Base-by-base conservation (phyloP, 176 grass and related monocot genomes). In the Tuctoria greenei region DNA sequence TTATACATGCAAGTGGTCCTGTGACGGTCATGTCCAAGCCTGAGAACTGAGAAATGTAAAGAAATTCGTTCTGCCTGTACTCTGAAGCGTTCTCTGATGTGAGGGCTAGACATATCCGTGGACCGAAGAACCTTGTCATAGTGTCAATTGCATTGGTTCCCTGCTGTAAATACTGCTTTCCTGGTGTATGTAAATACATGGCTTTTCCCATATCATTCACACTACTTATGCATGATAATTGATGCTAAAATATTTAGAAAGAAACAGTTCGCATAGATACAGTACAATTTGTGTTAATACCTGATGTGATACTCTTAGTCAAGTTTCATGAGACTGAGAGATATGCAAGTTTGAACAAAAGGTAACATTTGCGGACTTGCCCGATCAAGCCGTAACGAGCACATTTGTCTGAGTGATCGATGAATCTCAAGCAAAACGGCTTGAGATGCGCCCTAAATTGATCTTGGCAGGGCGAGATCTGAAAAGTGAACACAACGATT, bases 171-270 rank as follows among this genome's bases (percentile, higher is more conserved):
- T 83, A 70, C 16, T 45, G 44, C 42, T 68, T 26, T 14, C 14
- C 25, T 61, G 34, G 39, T 21, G 73, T 86, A 86, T 21, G 73
- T 86, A 86, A 81, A 75, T 86, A 71, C 52, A 10, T 34, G 21
- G 6, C 0, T 17, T 21, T 55, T 71, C 4, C 5, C 15, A 10
- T 38, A 14, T 6, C 17, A 36, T 31, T 20, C 46, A 18, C 41
- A 8, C 37, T 46, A 52, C 4, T 57, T 6, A 31, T 52, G 71
- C 37, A 74, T 24, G 38, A 23, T 26, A 58, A 52, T n/a, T 67
- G 23, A 13, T 28, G 49, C 16, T 46, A 46, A 10, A 9, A 47
- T 67, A 26, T 41, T 31, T 44, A 31, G 14, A 59, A 12, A 31
- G 15, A 60, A 13, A 67, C 43, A 17, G 23, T 10, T 1, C 12